Evolutionary conservation across 176 grass and related monocot genomes (phyloP).

Genomic region (Juncus inflexus): DNA sequence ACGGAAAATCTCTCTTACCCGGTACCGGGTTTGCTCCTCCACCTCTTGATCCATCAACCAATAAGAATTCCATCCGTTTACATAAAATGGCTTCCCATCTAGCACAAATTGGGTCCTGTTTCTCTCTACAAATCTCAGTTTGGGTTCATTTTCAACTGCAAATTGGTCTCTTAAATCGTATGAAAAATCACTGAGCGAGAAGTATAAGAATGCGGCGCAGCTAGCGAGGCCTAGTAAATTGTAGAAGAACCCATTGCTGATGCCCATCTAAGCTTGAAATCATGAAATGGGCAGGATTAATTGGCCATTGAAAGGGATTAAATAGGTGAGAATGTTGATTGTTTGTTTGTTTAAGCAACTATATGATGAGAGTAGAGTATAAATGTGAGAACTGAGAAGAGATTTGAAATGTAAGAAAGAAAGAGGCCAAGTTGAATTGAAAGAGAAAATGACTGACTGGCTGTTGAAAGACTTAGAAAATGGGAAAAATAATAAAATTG

Average conservation of each 20-base stretch:
- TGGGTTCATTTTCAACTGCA: neutral
- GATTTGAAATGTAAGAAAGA: neutral
- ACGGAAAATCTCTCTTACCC: slow-evolving; percentile 51
- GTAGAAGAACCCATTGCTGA: slow-evolving; percentile 53
- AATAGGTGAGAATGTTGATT: slow-evolving; percentile 7
- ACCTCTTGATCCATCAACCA: slow-evolving; percentile 95
- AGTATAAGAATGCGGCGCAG: slow-evolving; percentile 62
- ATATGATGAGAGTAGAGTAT: neutral
- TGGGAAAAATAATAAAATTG: neutral
- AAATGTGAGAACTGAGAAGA: neutral
- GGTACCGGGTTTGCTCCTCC: slow-evolving; percentile 48
- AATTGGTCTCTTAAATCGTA: slow-evolving; percentile 32
- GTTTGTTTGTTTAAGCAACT: neutral
- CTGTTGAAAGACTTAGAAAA: neutral
- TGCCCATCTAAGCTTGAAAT: slow-evolving; percentile 39
- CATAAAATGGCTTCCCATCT: slow-evolving; percentile 59
- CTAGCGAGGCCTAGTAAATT: slow-evolving; percentile 62
- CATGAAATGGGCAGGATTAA: neutral
- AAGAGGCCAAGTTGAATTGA: neutral
- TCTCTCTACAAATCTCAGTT: slow-evolving; percentile 64
- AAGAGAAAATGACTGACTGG: neutral
- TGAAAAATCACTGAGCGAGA: slow-evolving; percentile 56
- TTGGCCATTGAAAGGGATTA: slow-evolving; percentile 30
- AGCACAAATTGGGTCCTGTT: slow-evolving; percentile 57
- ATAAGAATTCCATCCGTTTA: slow-evolving; percentile 98